Conservation (phyloP, 768 basidiomycete genomes). For the Russula ochroleuca region DNA sequence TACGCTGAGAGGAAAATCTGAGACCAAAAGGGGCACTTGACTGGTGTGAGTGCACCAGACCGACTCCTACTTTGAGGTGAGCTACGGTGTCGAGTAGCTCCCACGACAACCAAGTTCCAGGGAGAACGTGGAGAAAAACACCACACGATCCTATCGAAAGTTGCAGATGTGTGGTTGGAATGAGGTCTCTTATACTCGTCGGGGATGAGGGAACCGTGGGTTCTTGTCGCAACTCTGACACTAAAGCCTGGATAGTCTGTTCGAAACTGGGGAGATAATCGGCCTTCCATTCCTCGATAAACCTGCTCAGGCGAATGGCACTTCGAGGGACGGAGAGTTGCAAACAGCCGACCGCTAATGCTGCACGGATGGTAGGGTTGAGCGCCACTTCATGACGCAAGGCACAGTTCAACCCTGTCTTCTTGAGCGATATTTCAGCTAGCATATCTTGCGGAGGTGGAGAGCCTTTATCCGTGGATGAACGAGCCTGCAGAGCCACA, state of each 20-base stretch:
- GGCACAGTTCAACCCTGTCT: constrained; percentile 45
- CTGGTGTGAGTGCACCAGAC: constrained; percentile 35
- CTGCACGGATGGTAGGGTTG: constrained; percentile 40
- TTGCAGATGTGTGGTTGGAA: constrained; percentile 46
- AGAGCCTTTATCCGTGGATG: constrained; percentile 40
- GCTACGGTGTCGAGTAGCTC: constrained; percentile 48
- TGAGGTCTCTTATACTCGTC: not conserved
- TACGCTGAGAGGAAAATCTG: constrained; percentile 55
- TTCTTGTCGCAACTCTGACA: constrained; percentile 56
- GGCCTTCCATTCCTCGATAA: constrained; percentile 76
- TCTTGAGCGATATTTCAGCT: constrained; percentile 52
- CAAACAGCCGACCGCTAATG: constrained; percentile 44
- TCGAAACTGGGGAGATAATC: constrained; percentile 76
- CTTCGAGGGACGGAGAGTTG: constrained; percentile 71
- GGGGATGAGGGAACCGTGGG: constrained; percentile 9
- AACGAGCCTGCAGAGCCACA: constrained; percentile 55
- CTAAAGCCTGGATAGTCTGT: constrained; percentile 55
- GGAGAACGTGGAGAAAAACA: constrained; percentile 77
- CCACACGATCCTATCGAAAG: constrained; percentile 48
- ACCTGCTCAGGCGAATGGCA: constrained; percentile 71
- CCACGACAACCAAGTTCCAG: constrained; percentile 84
- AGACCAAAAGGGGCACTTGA: constrained; percentile 53
- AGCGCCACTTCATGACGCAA: constrained; percentile 44
- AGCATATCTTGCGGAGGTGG: constrained; percentile 51
- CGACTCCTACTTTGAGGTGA: constrained; percentile 41